Evolutionary conservation across 1,139 yeast species (phyloP), one percentile per base, ranked within the genome.

Genomic region (Saccharomyces hybrid): DNA sequence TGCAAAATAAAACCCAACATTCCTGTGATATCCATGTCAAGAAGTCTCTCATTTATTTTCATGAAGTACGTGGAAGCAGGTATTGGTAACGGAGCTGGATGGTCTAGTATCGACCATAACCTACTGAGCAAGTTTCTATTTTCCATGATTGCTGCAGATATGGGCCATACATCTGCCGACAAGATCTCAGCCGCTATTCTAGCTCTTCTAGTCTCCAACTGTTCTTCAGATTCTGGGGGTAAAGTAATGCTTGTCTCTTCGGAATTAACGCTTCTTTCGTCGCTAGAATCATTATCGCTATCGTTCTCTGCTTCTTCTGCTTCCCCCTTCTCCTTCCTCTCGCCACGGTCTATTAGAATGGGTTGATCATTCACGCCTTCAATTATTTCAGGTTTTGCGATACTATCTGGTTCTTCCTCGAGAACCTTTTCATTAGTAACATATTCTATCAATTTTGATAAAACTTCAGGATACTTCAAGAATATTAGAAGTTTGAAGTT

Each of bases 131-230:
- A 77, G 19, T 75, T 77, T 2, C 81, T 76, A 56, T 84, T 81
- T 64, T 88, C 95, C 86, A 91, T 86, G 53, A 93, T 85, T 0
- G 96, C 84, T 64, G 93, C 96, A 3, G 96, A 88, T 44, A 93
- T 77, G 5, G 96, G 87, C 96, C 97, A 91, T 8, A 90, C 93
- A 66, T 91, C 98, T 4, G 95, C 89, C 55, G 93, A 82, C 48
- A 93, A 76, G 48, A 93, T 86, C 67, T 93, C 98, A 1, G 96
- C 88, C 2, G 96, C 91, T 57, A 90, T 79, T 53, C 90, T 86
- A 2, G 96, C 95, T 64, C 88, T 78, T 60, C 90, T 78, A 26
- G 82, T 77, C 57, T 81, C 81, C 24, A 73, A 75, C 61, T 84
- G 88, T 54, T 80, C 83, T 9, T 72, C 72, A 3, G 78, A 71